Conservation (phyloP, 2,329 filamentous ascomycete genomes). For the Sclerotinia glacialis region DNA sequence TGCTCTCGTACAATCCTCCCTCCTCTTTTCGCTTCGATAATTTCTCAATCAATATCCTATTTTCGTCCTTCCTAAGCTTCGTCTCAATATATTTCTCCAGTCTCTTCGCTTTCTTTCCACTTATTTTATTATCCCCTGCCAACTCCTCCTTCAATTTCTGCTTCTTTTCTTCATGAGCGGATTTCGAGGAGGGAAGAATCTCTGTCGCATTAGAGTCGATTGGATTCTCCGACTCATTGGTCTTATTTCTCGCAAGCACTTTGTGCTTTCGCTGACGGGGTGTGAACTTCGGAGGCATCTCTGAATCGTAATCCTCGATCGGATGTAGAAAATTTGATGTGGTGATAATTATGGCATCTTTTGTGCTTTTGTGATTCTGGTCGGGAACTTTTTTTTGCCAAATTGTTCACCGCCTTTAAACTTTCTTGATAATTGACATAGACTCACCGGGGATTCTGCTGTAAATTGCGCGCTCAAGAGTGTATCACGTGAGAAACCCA, state of each 20-base stretch:
- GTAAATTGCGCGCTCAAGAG: too few relatives aligned
- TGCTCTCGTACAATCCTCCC: conserved; percentile 76
- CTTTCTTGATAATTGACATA: background rate
- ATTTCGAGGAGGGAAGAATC: conserved; percentile 48
- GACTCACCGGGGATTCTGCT: background rate
- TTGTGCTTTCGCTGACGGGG: conserved; percentile 67
- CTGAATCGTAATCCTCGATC: conserved; percentile 2
- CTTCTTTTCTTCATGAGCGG: conserved; percentile 52
- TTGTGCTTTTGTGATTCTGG: conserved; percentile 2
- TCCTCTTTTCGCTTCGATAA: conserved; percentile 77
- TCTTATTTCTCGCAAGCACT: conserved; percentile 61
- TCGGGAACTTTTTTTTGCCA: conserved; percentile 22
- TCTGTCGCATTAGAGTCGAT: conserved; percentile 55
- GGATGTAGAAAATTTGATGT: background rate
- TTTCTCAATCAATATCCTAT: conserved; percentile 76
- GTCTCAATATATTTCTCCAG: conserved; percentile 74
- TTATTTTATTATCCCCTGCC: conserved; percentile 54
- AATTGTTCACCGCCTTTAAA: conserved; percentile 6
- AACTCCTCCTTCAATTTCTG: conserved; percentile 53
- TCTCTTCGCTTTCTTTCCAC: conserved; percentile 63
- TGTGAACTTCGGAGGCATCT: conserved; percentile 49
- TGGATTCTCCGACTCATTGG: conserved; percentile 41
- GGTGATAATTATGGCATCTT: background rate
- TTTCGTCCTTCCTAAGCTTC: conserved; percentile 94
- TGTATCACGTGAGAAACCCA: too few relatives aligned